These are phyloP conservation scores for Aureobasidium mangrovei DNA, from an alignment of 2,329 filamentous ascomycete species.

Conservation along the genomic window DNA sequence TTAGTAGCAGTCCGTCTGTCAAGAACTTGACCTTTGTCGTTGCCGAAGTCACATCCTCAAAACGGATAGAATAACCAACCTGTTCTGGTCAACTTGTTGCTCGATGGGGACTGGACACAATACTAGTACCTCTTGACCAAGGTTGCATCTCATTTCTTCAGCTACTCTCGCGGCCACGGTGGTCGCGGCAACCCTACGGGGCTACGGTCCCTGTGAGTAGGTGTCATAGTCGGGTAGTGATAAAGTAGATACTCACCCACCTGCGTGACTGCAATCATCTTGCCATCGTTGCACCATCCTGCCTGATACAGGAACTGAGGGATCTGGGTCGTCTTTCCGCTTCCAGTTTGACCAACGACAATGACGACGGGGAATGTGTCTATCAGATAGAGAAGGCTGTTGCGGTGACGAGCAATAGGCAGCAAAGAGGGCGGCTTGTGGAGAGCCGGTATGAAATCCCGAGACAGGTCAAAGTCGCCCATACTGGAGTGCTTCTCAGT, in stretches of 20 bases:
- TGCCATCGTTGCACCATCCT: slow-evolving; percentile 81
- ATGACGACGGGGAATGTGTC: slow-evolving; percentile 80
- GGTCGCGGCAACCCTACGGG: slow-evolving; percentile 80
- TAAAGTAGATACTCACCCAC: slow-evolving; percentile 42
- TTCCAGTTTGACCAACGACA: slow-evolving; percentile 87
- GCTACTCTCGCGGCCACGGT: slow-evolving; percentile 83
- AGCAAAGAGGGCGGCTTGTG: slow-evolving; percentile 78
- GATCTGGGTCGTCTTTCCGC: slow-evolving; percentile 91
- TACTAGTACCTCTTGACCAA: slow-evolving; percentile 62
- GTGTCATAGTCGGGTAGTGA: slow-evolving; percentile 19
- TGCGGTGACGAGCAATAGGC: slow-evolving; percentile 75
- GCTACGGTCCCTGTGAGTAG: slow-evolving; percentile 45
- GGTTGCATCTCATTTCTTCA: slow-evolving; percentile 74
- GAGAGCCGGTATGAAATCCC: slow-evolving; percentile 62
- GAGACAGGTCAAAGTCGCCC: slow-evolving; percentile 30
- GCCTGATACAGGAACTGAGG: slow-evolving; percentile 82
- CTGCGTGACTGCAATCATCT: slow-evolving; percentile 82
- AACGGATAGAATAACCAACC: slow-evolving; percentile 76
- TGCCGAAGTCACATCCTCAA: slow-evolving; percentile 84
- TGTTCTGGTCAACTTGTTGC: slow-evolving; percentile 10
- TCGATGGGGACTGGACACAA: background rate
- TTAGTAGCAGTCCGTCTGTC: slow-evolving; percentile 82
- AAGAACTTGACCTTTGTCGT: slow-evolving; percentile 88
- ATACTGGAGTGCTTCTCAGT: slow-evolving; percentile 14
- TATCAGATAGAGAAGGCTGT: slow-evolving; percentile 73